phyloP scores from a whole-genome alignment of 441 rosid genomes.

The Theobroma grandiflorum region DNA sequence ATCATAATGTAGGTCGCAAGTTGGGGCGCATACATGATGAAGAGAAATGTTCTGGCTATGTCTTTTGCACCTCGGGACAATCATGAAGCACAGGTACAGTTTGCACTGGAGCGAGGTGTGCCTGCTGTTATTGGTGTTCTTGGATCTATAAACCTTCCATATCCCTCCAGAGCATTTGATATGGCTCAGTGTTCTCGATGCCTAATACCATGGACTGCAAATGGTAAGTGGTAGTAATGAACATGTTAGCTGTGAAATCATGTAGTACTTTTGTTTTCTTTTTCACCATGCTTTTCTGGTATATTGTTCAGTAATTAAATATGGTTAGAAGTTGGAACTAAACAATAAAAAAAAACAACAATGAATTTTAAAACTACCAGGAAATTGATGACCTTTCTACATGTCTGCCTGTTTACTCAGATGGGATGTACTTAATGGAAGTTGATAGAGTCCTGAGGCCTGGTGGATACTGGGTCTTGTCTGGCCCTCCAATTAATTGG shows the following conservation, averaged over 20 bases:
- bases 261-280: conserved; percentile 2
- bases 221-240: conserved; percentile 51
- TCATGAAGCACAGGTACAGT: conserved; percentile 82
- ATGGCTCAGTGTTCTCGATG: conserved; percentile 87
- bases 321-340: background rate
- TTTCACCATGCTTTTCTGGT: conserved; percentile 14
- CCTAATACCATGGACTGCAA: conserved; percentile 74
- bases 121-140: conserved; percentile 75
- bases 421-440: conserved; percentile 85
- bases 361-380: background rate
- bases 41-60: conserved; percentile 70
- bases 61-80: conserved; percentile 77
- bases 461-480: conserved; percentile 92
- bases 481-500: conserved; percentile 97
- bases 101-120: conserved; percentile 80
- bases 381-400: conserved; percentile 29
- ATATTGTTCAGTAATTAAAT: background rate
- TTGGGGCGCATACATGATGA: conserved; percentile 79
- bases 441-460: conserved; percentile 93
- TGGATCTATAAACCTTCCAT: conserved; percentile 69
- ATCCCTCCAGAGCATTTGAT: conserved; percentile 73
- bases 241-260: conserved; percentile 9
- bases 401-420: conserved; percentile 45
- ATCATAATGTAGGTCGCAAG: conserved; percentile 62
- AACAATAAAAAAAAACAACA: conserved; percentile 4